Conservation (phyloP, 768 basidiomycete genomes). For the Piloderma croceum region DNA sequence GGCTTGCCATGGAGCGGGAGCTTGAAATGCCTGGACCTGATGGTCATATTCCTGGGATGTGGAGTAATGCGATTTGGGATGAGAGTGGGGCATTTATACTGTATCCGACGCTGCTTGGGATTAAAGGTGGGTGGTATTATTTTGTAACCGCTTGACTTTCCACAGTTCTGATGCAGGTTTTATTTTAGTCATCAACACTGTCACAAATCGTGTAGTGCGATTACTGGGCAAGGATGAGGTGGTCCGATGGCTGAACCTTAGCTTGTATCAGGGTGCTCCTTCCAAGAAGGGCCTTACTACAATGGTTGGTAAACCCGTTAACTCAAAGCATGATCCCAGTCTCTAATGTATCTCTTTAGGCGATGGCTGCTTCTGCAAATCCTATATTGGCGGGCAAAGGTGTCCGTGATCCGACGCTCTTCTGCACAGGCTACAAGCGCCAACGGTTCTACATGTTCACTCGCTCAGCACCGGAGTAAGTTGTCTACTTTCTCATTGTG, state of each 20-base stretch:
- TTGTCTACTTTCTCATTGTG: slow-evolving; percentile 10
- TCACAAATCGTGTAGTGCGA: slow-evolving; percentile 87
- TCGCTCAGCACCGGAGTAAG: slow-evolving; percentile 83
- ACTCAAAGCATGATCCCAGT: not conserved
- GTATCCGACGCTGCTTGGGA: slow-evolving; percentile 89
- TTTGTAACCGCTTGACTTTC: too few species aligned
- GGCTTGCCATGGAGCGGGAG: slow-evolving; percentile 90
- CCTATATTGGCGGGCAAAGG: slow-evolving; percentile 86
- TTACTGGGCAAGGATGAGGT: slow-evolving; percentile 92
- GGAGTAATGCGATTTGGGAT: slow-evolving; percentile 94
- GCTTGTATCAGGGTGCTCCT: slow-evolving; percentile 91
- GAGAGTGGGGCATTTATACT: slow-evolving; percentile 93
- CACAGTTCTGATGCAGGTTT: not conserved
- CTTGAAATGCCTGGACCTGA: slow-evolving; percentile 78
- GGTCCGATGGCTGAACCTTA: slow-evolving; percentile 82
- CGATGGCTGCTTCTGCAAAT: slow-evolving; percentile 94
- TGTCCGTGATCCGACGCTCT: slow-evolving; percentile 82
- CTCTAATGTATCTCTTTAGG: slow-evolving; percentile 35
- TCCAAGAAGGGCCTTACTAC: slow-evolving; percentile 83
- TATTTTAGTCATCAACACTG: slow-evolving; percentile 78
- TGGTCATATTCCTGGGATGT: slow-evolving; percentile 65
- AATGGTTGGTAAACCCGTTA: slow-evolving; percentile 37
- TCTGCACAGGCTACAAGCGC: slow-evolving; percentile 90
- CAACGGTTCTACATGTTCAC: slow-evolving; percentile 95
- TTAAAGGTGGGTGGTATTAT: slow-evolving; percentile 71